These are phyloP conservation scores for Testicularia cyperi DNA, from an alignment of 1,284 basidiomycete species.

Conservation along the genomic window DNA sequence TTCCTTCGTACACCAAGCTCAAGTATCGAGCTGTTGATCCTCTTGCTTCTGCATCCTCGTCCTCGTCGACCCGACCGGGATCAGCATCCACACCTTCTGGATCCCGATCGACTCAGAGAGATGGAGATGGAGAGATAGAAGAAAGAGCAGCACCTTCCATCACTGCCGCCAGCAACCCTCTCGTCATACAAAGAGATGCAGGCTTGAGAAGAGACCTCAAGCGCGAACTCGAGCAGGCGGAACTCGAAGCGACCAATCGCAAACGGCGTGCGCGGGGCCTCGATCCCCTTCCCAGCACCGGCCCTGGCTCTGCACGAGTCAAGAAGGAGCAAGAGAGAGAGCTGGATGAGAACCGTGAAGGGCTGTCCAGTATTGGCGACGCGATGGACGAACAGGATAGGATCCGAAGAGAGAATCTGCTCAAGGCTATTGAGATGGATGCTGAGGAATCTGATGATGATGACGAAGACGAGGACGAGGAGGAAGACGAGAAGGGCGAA, in stretches of 20 bases:
- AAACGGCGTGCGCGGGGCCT: slow-evolving; percentile 22
- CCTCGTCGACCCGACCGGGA: too few species aligned
- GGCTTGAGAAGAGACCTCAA: slow-evolving; percentile 56
- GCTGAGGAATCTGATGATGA: slow-evolving; percentile 1
- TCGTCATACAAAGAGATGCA: too few species aligned
- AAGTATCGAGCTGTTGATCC: slow-evolving; percentile 57
- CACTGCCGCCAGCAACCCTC: too few species aligned
- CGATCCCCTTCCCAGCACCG: slow-evolving; percentile 8
- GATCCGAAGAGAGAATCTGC: slow-evolving; percentile 1
- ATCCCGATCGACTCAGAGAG: too few species aligned
- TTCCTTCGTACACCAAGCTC: slow-evolving; percentile 52
- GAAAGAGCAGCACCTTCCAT: too few species aligned
- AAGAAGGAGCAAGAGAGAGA: too few species aligned
- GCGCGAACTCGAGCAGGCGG: slow-evolving; percentile 42
- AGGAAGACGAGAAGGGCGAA: slow-evolving; percentile 21
- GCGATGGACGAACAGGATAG: too few species aligned
- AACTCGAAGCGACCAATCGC: slow-evolving; percentile 33
- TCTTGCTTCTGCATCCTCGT: slow-evolving; percentile 18
- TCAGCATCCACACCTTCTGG: not conserved
- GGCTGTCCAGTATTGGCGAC: too few species aligned
- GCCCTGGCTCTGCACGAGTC: too few species aligned
- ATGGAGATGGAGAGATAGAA: too few species aligned
- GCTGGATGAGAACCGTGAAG: too few species aligned
- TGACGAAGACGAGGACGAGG: slow-evolving; percentile 7
- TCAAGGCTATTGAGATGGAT: slow-evolving; percentile 1